Evolutionary conservation across 768 basidiomycete genomes (phyloP).

Genomic region (Hericium erinaceus): DNA sequence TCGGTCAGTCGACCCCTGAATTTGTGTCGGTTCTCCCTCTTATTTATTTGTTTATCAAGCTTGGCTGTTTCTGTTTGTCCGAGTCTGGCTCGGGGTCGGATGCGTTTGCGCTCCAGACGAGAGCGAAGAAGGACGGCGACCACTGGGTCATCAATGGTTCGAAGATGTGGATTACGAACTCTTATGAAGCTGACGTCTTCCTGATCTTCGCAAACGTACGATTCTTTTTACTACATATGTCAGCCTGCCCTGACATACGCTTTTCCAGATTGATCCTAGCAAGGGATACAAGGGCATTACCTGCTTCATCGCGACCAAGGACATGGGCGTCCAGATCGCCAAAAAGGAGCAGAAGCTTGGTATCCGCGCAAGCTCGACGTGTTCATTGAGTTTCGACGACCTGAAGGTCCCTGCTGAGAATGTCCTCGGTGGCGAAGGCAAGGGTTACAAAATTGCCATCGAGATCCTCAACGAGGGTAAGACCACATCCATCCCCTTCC

Average conservation of each 20-base stretch:
- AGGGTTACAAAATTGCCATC: constrained; percentile 96
- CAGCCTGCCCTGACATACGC: neutral
- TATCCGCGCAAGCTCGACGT: constrained; percentile 93
- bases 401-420: constrained; percentile 81
- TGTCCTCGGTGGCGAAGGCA: constrained; percentile 83
- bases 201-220: constrained; percentile 91
- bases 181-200: constrained; percentile 82
- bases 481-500: neutral
- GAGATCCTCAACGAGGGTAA: constrained; percentile 90
- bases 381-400: constrained; percentile 91
- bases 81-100: constrained; percentile 93
- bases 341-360: constrained; percentile 99
- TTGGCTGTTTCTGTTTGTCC: constrained; percentile 93
- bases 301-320: constrained; percentile 92
- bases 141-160: constrained; percentile 89
- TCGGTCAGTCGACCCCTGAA: constrained; percentile 39
- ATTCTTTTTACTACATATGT: constrained; percentile 1
- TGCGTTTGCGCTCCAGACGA: constrained; percentile 92
- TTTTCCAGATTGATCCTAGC: constrained; percentile 59
- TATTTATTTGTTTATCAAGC: constrained; percentile 33
- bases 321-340: constrained; percentile 93
- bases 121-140: constrained; percentile 80
- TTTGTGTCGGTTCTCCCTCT: neutral
- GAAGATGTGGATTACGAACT: constrained; percentile 99
- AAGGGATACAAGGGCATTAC: constrained; percentile 99